These are phyloP conservation scores for Phytophthora megakarya DNA, from an alignment of 352 stramenopile species.

Conservation along the genomic window DNA sequence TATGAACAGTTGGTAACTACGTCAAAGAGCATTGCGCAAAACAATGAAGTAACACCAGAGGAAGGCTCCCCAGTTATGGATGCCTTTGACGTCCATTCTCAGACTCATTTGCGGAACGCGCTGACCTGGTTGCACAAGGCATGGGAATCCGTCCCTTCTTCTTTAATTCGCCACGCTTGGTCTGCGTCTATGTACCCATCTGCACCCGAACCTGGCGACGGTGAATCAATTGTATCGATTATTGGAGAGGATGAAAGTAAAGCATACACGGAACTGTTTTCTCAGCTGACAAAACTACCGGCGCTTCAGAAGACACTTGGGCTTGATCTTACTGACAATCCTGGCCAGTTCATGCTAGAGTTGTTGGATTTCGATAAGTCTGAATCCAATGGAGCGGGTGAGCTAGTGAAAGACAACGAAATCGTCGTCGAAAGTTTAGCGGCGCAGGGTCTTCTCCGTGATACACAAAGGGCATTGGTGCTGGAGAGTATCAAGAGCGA, in stretches of 20 bases:
- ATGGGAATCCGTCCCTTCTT: slow-evolving; percentile 39
- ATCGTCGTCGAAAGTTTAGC: slow-evolving; percentile 68
- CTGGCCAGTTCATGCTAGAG: slow-evolving; percentile 41
- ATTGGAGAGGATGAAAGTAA: slow-evolving; percentile 26
- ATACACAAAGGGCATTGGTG: slow-evolving; percentile 36
- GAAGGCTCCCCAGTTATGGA: slow-evolving; percentile 15
- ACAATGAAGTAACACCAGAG: slow-evolving; percentile 7
- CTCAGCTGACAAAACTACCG: slow-evolving; percentile 28
- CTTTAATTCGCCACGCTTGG: slow-evolving; percentile 53
- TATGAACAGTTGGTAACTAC: slow-evolving; percentile 25
- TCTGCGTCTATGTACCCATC: slow-evolving; percentile 42
- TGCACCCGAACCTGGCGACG: slow-evolving; percentile 33
- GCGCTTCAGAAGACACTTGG: slow-evolving; percentile 41
- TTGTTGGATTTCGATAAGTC: slow-evolving; percentile 50
- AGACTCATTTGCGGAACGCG: slow-evolving; percentile 54
- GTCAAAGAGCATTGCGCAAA: slow-evolving; percentile 9
- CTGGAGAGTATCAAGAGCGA: slow-evolving; percentile 36
- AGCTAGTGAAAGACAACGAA: slow-evolving; percentile 59
- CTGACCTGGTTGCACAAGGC: slow-evolving; percentile 51
- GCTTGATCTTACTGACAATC: slow-evolving; percentile 33
- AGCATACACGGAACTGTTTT: slow-evolving; percentile 35
- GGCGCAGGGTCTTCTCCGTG: slow-evolving; percentile 54
- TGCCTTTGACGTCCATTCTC: slow-evolving; percentile 47
- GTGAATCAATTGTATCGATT: slow-evolving; percentile 21
- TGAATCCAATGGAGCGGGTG: slow-evolving; percentile 32